phyloP scores from a whole-genome alignment of 2,329 filamentous ascomycete species.

The Endocalyx cinctus region DNA sequence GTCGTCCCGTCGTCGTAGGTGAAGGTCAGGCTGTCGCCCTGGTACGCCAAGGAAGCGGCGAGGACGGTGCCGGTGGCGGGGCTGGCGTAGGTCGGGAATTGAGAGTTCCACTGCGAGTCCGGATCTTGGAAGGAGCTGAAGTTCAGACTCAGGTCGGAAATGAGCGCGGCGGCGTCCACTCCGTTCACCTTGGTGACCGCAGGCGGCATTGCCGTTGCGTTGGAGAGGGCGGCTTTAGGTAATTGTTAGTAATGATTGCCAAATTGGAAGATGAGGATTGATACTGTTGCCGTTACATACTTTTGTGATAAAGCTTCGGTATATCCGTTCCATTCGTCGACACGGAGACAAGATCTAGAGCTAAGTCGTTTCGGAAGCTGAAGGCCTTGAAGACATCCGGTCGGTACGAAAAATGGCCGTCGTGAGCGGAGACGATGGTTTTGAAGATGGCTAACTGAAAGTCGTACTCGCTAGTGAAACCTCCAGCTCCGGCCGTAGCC shows the following conservation, averaged over 20 bases:
- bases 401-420: conserved; percentile 58
- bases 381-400: conserved; percentile 52
- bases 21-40: conserved; percentile 25
- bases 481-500: conserved; percentile 33
- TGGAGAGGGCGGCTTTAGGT: conserved; percentile 15
- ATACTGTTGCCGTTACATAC: no score
- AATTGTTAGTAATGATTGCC: conserved; percentile 8
- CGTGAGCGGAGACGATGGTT: conserved; percentile 52
- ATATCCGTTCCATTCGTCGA: conserved; percentile 54
- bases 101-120: conserved; percentile 47
- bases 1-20: conserved; percentile 29
- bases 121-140: conserved; percentile 47
- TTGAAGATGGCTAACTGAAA: conserved; percentile 51
- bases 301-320: conserved; percentile 52
- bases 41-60: conserved; percentile 20
- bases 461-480: conserved; percentile 48
- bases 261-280: conserved; percentile 13
- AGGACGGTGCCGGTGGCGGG: conserved; percentile 15
- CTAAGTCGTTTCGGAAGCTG: conserved; percentile 32
- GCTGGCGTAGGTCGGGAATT: conserved; percentile 24
- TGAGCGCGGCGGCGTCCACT: conserved; percentile 43
- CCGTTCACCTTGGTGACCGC: conserved; percentile 53
- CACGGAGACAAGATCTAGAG: conserved; percentile 48
- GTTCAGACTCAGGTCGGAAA: conserved; percentile 41
- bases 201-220: conserved; percentile 31